These are phyloP conservation scores for Dispira simplex DNA, from an alignment of 192 early-diverging fungal genomes.

Conservation along the genomic window DNA sequence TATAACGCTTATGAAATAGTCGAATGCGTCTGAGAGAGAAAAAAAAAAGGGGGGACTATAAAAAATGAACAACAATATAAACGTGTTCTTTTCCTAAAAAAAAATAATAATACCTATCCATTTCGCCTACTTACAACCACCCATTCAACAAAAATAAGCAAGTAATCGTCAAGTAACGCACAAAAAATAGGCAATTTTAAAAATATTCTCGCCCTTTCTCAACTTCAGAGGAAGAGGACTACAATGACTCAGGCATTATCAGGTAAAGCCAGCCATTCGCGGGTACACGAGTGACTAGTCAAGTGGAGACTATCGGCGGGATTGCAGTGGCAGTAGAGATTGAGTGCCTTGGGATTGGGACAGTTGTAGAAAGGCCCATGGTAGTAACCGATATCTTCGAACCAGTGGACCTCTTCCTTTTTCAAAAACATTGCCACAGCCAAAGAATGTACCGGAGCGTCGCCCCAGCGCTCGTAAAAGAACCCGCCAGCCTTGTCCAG, in stretches of 20 bases:
- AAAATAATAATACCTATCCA: too few relatives aligned
- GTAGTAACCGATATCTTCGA: conserved; percentile 16
- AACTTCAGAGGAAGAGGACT: background rate
- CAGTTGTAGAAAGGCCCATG: conserved; percentile 9
- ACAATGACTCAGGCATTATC: background rate
- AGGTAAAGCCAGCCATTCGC: background rate
- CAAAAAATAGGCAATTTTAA: too few relatives aligned
- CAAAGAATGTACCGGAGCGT: conserved; percentile 48
- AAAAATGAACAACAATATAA: too few relatives aligned
- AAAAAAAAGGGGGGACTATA: too few relatives aligned
- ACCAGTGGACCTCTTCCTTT: conserved; percentile 42
- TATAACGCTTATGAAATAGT: too few relatives aligned
- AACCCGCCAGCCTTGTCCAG: conserved; percentile 70
- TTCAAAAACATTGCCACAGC: conserved; percentile 38
- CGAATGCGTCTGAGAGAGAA: too few relatives aligned
- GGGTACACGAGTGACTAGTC: background rate
- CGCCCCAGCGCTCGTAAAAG: conserved; percentile 70
- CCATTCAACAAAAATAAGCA: too few relatives aligned
- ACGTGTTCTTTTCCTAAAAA: too few relatives aligned
- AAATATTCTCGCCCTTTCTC: too few relatives aligned
- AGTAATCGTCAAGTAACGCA: too few relatives aligned
- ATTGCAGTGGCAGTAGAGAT: conserved; percentile 1
- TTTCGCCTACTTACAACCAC: too few relatives aligned
- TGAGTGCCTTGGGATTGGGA: conserved; percentile 4
- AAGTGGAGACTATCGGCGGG: conserved; percentile 3